These are phyloP conservation scores for Physcomitrium patens DNA, from an alignment of 225 moss, liverwort and hornwort species.

Conservation along the genomic window DNA sequence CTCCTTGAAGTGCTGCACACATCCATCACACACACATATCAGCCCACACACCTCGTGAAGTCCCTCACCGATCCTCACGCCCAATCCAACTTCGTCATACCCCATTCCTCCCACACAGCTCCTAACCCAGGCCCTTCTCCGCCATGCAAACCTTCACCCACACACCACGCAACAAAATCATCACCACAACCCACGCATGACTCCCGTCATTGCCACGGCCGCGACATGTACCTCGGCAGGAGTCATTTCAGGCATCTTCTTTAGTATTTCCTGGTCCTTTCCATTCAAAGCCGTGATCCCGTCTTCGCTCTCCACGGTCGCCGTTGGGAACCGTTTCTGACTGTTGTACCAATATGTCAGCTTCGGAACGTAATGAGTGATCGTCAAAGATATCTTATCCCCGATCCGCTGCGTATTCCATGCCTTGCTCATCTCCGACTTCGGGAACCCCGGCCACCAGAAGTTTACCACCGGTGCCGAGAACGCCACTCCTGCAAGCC, in stretches of 20 bases:
- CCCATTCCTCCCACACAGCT: too few species aligned
- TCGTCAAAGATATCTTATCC: constrained; percentile 53
- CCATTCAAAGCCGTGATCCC: constrained; percentile 39
- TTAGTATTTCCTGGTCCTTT: constrained; percentile 57
- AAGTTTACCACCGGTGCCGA: constrained; percentile 61
- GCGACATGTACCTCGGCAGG: constrained; percentile 33
- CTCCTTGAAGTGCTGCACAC: constrained; percentile 43
- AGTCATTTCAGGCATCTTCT: constrained; percentile 12
- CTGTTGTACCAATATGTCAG: constrained; percentile 30
- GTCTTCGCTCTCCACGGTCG: not conserved
- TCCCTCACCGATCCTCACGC: not conserved
- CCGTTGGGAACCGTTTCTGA: not conserved
- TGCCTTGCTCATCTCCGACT: constrained; percentile 38
- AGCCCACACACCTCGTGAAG: not conserved
- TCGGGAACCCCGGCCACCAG: constrained; percentile 58
- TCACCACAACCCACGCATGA: not conserved
- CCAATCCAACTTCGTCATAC: not conserved
- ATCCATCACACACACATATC: not conserved
- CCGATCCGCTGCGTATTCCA: constrained; percentile 34
- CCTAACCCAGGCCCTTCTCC: too few species aligned
- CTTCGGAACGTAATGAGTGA: constrained; percentile 80
- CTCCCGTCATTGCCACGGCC: not conserved
- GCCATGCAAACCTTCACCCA: too few species aligned
- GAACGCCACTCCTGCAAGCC: constrained; percentile 60
- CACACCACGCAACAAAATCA: too few species aligned